Evolutionary conservation across 192 early-diverging fungal genomes (phyloP), one percentile per base, ranked within the genome.

Genomic region (Entomortierella lignicola): DNA sequence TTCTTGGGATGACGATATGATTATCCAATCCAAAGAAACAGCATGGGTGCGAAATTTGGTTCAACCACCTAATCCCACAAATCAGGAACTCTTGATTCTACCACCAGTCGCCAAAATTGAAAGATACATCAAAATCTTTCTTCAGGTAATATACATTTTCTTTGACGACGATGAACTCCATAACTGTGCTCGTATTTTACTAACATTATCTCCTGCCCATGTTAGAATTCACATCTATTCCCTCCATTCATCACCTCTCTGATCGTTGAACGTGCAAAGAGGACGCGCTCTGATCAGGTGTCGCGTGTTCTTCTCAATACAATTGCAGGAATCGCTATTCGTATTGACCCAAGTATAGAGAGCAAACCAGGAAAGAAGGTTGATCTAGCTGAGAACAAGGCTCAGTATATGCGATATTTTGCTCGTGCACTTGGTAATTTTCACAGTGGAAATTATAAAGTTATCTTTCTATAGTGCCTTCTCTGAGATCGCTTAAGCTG

Each of bases 1-100:
- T 63, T 70, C 67, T 7, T 79, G 75, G 75, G 75, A 79, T 21
- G 75, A 79, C n/a, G 75, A 79, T 17, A 79, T 79, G 75, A 56
- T 70, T 4, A 79, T 79, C 41, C 75, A 79, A 43, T 70, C 75
- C 56, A 79, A 79, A 26, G 75, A 79, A 32, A 67, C 75, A 21
- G 75, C 75, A 1, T 79, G 75, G 75, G 75, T 79, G 12, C 60
- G 75, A 7, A 70, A 69, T 43, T 79, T 47, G 18, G 62, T 70
- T 11, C 62, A 56, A 18, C 67, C 67, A n/a, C 67, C 67, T 0
- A 64, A 37, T 0, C 75, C 75, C 8, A 59, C 67, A 0, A 70
- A 79, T 44, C 75, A 70, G 29, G 75, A 79, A n/a, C 52, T 79
- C 4, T 31, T 79, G 23, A 70, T 79, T 32, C 43, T 79, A 20